Base-by-base conservation (phyloP, 2,329 filamentous ascomycete genomes). In the Didymella arachidicola region DNA sequence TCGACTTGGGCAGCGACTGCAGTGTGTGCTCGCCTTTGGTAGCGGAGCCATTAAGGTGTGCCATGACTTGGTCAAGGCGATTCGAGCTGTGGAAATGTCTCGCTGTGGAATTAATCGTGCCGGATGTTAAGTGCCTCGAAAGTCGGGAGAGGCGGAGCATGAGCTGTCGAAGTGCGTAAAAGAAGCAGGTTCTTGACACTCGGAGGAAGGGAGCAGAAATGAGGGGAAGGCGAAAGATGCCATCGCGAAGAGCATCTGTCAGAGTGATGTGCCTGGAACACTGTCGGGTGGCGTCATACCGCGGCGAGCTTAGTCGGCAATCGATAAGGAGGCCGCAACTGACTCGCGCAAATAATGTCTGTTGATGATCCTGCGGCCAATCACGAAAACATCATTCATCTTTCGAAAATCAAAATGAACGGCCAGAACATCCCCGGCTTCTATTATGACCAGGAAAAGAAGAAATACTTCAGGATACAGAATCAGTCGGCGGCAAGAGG, bases 1-100 rank as follows among this genome's bases (percentile, higher is more conserved):
- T 86, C n/a, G 85, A 85, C 70, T 89, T 90, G 10, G 85, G 86
- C 39, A 90, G 77, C 12, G 86, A 82, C 39, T 73, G 69, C 16
- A 83, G 75, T n/a, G 74, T 79, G 65, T 77, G 63, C 29, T 60
- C 59, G 42, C 47, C 45, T 29, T 65, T 61, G 41, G 57, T 41
- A 53, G 66, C 59, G 32, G 79, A 59, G 34, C 74, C 76, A 10
- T 71, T 59, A 49, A 81, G 66, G 42, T 82, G 80, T 57, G 72
- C 76, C 66, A 81, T 78, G 75, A 81, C 78, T 73, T 80, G 77
- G 30, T 74, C 67, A 30, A 81, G 72, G 66, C 80, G 77, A 63
- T 67, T 62, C 22, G 63, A 70, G 14, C 54, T 64, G 27, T 63
- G 57, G 19, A 63, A 38, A 1, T 52, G 61, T 47, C 63, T 58